A percentile compares a stretch with the other conserved stretches of the same genome.
phyloP scores from a whole-genome alignment of 2,329 filamentous ascomycete genomes.

The Aspergillus sp. region DNA sequence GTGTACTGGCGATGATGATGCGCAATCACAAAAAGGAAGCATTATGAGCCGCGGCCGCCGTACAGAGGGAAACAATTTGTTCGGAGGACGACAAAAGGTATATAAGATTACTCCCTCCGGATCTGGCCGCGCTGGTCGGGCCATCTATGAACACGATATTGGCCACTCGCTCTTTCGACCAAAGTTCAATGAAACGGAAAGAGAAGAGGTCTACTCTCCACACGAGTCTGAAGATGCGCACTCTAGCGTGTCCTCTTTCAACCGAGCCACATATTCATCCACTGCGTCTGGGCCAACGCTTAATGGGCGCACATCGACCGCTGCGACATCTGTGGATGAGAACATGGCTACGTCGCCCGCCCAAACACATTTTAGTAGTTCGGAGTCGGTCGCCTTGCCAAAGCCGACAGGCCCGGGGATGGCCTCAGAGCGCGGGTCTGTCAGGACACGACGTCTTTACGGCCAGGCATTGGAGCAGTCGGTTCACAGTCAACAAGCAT shows the following conservation, averaged over 20 bases:
- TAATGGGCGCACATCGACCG: conserved; percentile 74
- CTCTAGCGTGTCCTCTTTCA: conserved; percentile 66
- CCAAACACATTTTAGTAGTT: conserved; percentile 16
- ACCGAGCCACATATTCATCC: conserved; percentile 81
- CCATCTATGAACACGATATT: conserved; percentile 85
- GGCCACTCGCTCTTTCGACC: conserved; percentile 76
- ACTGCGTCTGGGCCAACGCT: conserved; percentile 72
- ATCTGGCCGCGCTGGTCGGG: conserved; percentile 52
- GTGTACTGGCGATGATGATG: conserved; percentile 64
- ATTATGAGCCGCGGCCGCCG: conserved; percentile 84
- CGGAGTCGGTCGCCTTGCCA: conserved; percentile 24
- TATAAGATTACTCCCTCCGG: conserved; percentile 71
- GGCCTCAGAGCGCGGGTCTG: conserved; percentile 63
- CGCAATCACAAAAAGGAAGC: conserved; percentile 57
- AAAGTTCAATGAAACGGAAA: conserved; percentile 55
- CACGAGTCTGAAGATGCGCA: conserved; percentile 47
- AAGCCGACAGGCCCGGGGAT: conserved; percentile 30
- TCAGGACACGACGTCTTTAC: conserved; percentile 74
- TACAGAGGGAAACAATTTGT: conserved; percentile 86
- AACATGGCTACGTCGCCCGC: conserved; percentile 28
- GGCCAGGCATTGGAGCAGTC: conserved; percentile 80
- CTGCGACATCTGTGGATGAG: conserved; percentile 84
- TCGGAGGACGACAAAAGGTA: conserved; percentile 93
- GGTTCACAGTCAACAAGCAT: conserved; percentile 75
- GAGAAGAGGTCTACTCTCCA: conserved; percentile 47